Percentiles rank a stretch among this genome's conserved stretches.
These are phyloP conservation scores for Taxawa tesnikishii DNA, from an alignment of 2,329 filamentous ascomycete species.

Conservation along the genomic window DNA sequence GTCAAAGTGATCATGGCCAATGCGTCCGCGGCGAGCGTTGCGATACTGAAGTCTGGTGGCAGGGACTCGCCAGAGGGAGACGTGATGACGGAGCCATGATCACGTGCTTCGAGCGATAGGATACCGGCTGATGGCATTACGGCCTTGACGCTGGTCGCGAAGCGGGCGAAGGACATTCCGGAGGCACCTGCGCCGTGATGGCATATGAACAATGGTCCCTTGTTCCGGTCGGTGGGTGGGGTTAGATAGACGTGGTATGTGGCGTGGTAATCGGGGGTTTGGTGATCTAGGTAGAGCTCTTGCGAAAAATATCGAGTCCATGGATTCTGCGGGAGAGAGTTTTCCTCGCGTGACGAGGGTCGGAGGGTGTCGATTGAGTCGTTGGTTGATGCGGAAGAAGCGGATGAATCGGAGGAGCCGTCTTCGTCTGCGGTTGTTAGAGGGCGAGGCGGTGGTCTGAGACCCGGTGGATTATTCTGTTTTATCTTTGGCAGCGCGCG, in stretches of 20 bases:
- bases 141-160: slow-evolving; percentile 65
- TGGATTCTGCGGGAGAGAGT: slow-evolving; percentile 51
- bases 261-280: slow-evolving; percentile 33
- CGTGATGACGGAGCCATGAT: slow-evolving; percentile 56
- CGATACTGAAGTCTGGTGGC: slow-evolving; percentile 56
- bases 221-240: slow-evolving; percentile 48
- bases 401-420: slow-evolving; percentile 33
- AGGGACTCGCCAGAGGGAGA: slow-evolving; percentile 20
- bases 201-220: slow-evolving; percentile 75
- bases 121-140: slow-evolving; percentile 69
- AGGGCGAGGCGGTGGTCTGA: slow-evolving; percentile 18
- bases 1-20: slow-evolving; percentile 57
- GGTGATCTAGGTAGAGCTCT: slow-evolving; percentile 60
- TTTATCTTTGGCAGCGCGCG: slow-evolving; percentile 8
- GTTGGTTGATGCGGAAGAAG: slow-evolving; percentile 83
- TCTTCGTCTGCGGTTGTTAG: slow-evolving; percentile 26
- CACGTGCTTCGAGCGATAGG: slow-evolving; percentile 73
- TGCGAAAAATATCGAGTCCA: slow-evolving; percentile 90
- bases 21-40: slow-evolving; percentile 62
- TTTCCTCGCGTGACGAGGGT: slow-evolving; percentile 16
- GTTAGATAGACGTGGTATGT: slow-evolving; percentile 80
- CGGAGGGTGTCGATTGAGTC: slow-evolving; percentile 56
- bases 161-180: slow-evolving; percentile 72
- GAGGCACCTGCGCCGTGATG: slow-evolving; percentile 94
- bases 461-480: not conserved